Percentiles rank a stretch among this genome's conserved stretches.
phyloP scores from a whole-genome alignment of 305 asterid genomes.

The Galium porrigens region DNA sequence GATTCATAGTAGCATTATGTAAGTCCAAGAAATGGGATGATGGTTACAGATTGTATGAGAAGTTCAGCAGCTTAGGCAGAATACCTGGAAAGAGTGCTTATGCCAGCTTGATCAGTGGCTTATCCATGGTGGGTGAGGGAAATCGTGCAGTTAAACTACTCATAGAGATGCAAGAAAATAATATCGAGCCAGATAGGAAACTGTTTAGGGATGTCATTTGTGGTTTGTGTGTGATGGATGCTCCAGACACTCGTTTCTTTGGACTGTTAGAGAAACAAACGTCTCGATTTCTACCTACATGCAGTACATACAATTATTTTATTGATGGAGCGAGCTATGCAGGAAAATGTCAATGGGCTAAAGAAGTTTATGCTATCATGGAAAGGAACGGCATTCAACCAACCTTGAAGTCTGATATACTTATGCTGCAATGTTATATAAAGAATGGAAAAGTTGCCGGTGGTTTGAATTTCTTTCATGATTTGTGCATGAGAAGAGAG shows the following conservation, averaged over 20 bases:
- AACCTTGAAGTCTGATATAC: constrained; percentile 24
- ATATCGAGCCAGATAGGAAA: constrained; percentile 25
- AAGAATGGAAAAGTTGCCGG: constrained; percentile 25
- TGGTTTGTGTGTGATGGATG: constrained; percentile 37
- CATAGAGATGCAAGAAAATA: constrained; percentile 73
- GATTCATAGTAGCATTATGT: constrained; percentile 51
- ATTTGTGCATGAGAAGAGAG: constrained; percentile 23
- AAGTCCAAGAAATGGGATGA: constrained; percentile 42
- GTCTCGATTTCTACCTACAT: constrained; percentile 19
- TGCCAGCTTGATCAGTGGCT: constrained; percentile 41
- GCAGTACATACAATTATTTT: constrained; percentile 31
- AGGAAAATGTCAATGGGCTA: constrained; percentile 42
- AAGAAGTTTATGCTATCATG: constrained; percentile 45
- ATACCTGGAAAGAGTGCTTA: constrained; percentile 32
- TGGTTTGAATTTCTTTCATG: constrained; percentile 37
- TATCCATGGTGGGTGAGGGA: constrained; percentile 38
- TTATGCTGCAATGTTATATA: constrained; percentile 43
- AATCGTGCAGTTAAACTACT: constrained; percentile 55
- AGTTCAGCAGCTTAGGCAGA: constrained; percentile 32
- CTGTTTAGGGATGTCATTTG: constrained; percentile 40
- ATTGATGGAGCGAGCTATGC: constrained; percentile 81
- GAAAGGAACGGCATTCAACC: constrained; percentile 27
- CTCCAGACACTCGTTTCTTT: constrained; percentile 35
- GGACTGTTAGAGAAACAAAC: constrained; percentile 52
- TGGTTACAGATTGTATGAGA: constrained; percentile 40